Evolutionary conservation across 352 stramenopile genomes (phyloP).

Genomic region (Achlya hypogyna): DNA sequence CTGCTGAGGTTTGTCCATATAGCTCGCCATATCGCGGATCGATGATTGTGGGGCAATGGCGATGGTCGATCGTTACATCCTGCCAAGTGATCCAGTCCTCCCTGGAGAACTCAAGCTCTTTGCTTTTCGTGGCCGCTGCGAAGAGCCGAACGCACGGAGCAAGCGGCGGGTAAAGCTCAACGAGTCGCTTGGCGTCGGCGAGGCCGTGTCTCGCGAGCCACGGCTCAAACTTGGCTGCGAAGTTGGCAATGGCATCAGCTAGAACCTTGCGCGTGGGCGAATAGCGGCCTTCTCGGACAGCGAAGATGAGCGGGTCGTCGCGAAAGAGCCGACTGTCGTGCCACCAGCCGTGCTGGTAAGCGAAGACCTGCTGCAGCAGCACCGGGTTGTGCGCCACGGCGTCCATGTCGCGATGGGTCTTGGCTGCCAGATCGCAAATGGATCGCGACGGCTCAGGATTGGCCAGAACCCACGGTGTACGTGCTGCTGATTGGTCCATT

Average conservation of each 20-base stretch:
- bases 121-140: background rate
- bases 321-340: background rate
- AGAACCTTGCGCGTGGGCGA: background rate
- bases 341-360: background rate
- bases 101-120: too few relatives aligned
- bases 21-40: too few relatives aligned
- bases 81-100: too few relatives aligned
- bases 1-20: too few relatives aligned
- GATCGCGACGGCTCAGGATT: too few relatives aligned
- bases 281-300: too few relatives aligned
- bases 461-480: too few relatives aligned
- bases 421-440: too few relatives aligned
- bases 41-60: too few relatives aligned
- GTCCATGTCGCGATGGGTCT: background rate
- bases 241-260: background rate
- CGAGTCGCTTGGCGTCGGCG: background rate
- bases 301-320: background rate
- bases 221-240: background rate
- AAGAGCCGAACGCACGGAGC: background rate
- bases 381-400: background rate
- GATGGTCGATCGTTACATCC: too few relatives aligned
- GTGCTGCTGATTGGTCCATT: too few relatives aligned
- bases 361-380: background rate
- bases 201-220: background rate
- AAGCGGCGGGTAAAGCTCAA: background rate